Evolutionary conservation across 1,284 basidiomycete species (phyloP).

Genomic region (Vanrija humicola): DNA sequence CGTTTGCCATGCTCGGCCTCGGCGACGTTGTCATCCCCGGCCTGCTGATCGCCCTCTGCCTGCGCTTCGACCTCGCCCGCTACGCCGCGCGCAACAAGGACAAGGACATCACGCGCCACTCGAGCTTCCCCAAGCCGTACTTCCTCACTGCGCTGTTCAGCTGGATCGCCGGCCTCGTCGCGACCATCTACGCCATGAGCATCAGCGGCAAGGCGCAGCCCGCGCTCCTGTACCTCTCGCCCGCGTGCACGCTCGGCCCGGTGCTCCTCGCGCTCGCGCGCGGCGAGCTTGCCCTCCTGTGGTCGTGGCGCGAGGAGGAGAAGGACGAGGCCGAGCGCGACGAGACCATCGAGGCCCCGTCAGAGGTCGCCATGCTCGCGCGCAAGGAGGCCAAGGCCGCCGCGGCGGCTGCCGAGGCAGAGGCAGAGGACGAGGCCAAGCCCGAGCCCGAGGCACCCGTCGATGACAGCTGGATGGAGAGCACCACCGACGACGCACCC

Average conservation of each 20-base stretch:
- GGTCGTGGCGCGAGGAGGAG: conserved; percentile 38
- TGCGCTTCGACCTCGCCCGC: conserved; percentile 74
- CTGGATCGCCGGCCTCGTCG: conserved; percentile 72
- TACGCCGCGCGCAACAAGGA: conserved; percentile 22
- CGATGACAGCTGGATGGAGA: conserved; percentile 46
- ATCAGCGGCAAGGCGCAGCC: conserved; percentile 76
- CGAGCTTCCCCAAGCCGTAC: conserved; percentile 66
- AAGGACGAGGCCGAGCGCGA: conserved; percentile 21
- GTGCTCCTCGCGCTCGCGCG: conserved; percentile 38
- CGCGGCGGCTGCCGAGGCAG: conserved; percentile 3
- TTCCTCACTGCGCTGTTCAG: conserved; percentile 68
- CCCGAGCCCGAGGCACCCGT: conserved; percentile 1
- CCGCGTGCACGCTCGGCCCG: conserved; percentile 54
- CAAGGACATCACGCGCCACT: conserved; percentile 30
- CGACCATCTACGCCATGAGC: conserved; percentile 88
- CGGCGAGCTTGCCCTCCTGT: conserved; percentile 43
- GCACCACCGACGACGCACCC: neutral
- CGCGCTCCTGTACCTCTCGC: conserved; percentile 78
- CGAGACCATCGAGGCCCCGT: conserved; percentile 37
- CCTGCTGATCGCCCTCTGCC: conserved; percentile 79
- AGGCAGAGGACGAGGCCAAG: conserved; percentile 3
- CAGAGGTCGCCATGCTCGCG: conserved; percentile 34
- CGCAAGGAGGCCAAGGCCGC: conserved; percentile 16
- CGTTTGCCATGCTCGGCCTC: conserved; percentile 83
- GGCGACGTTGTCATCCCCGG: conserved; percentile 67